Evolutionary conservation across 176 grass and related monocot genomes (phyloP), one percentile per base, ranked within the genome.

Genomic region (Oryza nivara): DNA sequence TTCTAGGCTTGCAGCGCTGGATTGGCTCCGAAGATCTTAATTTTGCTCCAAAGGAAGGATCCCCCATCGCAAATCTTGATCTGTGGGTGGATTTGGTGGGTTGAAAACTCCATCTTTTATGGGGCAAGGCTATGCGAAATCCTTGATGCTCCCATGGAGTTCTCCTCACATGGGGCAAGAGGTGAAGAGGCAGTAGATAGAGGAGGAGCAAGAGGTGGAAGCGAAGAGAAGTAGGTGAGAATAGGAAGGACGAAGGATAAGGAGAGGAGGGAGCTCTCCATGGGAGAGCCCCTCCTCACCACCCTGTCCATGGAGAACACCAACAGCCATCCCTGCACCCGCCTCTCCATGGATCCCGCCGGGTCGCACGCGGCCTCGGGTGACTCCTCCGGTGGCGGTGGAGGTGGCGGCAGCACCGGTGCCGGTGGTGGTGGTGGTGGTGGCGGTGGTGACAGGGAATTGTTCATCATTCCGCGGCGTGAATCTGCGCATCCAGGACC

Each of bases 231-330:
- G 34, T 13, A 77, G 48, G 48, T 64, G 46, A 83, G 25, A 73
- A 86, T 91, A 74, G 80, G 83, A 51, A 88, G 86, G 61, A 68
- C 82, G 0, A 91, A 91, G 85, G 82, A 89, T 7, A 89, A 89
- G 74, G 88, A 85, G 74, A 88, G 85, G 86, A 84, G 85, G 78
- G 67, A 89, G 84, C 79, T 78, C 77, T 84, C 85, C 79, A 89
- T 90, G 79, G 92, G 92, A 34, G 92, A 94, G 80, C 67, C 86
- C 80, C 88, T 89, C 87, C 89, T 92, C 78, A 90, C 90, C 70
- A 49, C 85, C 44, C 82, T 94, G 23, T 90, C 92, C 79, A 94
- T 92, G 87, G 92, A 94, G 65, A 90, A 93, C 85, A 81, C 67
- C 65, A 88, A 77, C 49, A 84, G 46, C 81, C 87, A 91, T 43